Conservation (phyloP, 2,329 filamentous ascomycete genomes). For the Laburnicola sp. region DNA sequence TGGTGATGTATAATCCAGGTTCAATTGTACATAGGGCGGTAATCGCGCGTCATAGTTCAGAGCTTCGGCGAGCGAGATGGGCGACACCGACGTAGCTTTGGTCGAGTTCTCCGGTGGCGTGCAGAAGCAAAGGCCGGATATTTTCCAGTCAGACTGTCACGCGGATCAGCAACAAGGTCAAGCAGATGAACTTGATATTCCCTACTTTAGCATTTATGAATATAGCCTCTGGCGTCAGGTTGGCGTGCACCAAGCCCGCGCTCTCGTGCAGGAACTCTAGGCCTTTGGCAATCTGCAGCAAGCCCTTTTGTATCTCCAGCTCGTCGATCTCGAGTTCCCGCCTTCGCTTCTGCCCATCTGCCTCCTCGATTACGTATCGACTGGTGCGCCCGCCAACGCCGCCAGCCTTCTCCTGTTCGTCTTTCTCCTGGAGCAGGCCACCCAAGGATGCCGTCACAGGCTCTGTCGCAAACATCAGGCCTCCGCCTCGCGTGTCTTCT, state of each 20-base stretch:
- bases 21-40: conserved; percentile 80
- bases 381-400: conserved; percentile 71
- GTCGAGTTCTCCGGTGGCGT: conserved; percentile 76
- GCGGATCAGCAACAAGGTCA: conserved; percentile 30
- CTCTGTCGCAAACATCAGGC: conserved; percentile 94
- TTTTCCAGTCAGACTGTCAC: conserved; percentile 89
- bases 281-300: conserved; percentile 90
- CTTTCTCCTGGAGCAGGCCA: conserved; percentile 81
- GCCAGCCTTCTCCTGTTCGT: conserved; percentile 75
- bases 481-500: conserved; percentile 88
- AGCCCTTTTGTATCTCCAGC: conserved; percentile 93
- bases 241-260: conserved; percentile 89
- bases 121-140: conserved; percentile 90
- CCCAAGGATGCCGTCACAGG: conserved; percentile 86
- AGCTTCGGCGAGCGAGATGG: conserved; percentile 80
- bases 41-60: conserved; percentile 84
- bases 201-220: conserved; percentile 88
- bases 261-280: conserved; percentile 95
- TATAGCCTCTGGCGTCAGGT: conserved; percentile 89
- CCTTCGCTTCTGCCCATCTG: conserved; percentile 69
- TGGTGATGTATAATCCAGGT: conserved; percentile 90
- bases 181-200: conserved; percentile 21
- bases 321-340: conserved; percentile 93
- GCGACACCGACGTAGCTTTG: conserved; percentile 73
- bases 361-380: conserved; percentile 78